Conservation (phyloP, 208 protist species). For the Trypanosoma platydactyli region DNA sequence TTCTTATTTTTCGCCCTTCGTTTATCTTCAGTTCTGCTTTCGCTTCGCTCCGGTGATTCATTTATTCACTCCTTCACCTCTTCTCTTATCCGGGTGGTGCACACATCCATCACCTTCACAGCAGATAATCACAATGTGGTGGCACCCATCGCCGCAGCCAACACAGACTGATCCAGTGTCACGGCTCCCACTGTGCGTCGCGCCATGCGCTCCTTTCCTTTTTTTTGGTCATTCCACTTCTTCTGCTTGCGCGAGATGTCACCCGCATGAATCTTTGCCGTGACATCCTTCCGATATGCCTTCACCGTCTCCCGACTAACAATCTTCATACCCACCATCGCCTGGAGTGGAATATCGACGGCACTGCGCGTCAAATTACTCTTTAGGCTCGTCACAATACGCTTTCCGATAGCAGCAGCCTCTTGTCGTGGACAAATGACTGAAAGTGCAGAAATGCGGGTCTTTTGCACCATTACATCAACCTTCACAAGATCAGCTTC, state of each 20-base stretch:
- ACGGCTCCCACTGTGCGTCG: conserved; percentile 90
- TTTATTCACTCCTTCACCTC: background rate
- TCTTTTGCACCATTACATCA: conserved; percentile 92
- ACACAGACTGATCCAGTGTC: conserved; percentile 90
- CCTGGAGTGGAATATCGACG: conserved; percentile 94
- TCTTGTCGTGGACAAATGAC: conserved; percentile 81
- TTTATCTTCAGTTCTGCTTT: too few relatives aligned
- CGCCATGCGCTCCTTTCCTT: conserved; percentile 97
- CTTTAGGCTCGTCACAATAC: conserved; percentile 84
- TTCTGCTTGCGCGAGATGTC: conserved; percentile 96
- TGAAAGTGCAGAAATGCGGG: conserved; percentile 91
- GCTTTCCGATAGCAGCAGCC: conserved; percentile 55
- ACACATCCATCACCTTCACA: background rate
- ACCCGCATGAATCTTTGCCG: conserved; percentile 94
- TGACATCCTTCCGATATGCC: conserved; percentile 95
- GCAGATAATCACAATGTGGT: conserved; percentile 28
- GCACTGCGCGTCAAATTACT: conserved; percentile 86
- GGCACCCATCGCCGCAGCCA: conserved; percentile 89
- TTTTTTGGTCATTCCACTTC: conserved; percentile 96
- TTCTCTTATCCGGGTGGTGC: background rate
- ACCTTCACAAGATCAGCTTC: conserved; percentile 91
- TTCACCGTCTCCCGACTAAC: conserved; percentile 92
- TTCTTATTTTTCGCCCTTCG: too few relatives aligned
- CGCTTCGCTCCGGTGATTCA: too few relatives aligned
- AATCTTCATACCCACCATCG: conserved; percentile 84